phyloP scores from a whole-genome alignment of 1,139 yeast genomes.

The Geotrichum carabidarum region DNA sequence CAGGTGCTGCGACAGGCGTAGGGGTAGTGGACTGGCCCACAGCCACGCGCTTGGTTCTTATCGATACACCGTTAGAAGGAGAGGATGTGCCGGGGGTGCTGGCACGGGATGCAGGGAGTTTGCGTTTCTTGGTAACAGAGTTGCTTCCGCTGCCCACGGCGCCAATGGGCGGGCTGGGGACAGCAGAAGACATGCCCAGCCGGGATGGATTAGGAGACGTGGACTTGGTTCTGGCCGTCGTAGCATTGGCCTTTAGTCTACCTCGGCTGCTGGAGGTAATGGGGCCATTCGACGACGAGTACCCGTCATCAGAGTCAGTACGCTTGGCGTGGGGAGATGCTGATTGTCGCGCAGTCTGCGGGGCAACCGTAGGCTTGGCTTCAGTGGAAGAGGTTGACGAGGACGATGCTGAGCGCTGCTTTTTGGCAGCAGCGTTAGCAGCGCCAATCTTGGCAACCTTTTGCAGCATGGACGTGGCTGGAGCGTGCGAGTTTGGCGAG shows the following conservation, averaged over 20 bases:
- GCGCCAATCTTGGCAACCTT: conserved; percentile 9
- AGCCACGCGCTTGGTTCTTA: conserved; percentile 5
- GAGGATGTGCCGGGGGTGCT: not conserved
- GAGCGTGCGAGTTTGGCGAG: not conserved
- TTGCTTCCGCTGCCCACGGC: not conserved
- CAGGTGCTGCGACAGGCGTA: conserved; percentile 8
- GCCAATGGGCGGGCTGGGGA: not conserved
- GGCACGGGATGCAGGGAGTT: not conserved
- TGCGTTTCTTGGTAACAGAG: not conserved
- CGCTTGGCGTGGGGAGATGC: not conserved
- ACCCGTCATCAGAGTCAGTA: conserved; percentile 1
- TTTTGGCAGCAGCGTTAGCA: not conserved
- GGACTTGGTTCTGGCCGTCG: not conserved
- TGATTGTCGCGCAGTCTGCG: not conserved
- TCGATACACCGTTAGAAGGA: conserved; percentile 2
- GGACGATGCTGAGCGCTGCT: conserved; percentile 6
- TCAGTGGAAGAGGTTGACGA: not conserved
- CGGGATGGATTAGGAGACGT: not conserved
- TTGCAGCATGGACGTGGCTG: conserved; percentile 10
- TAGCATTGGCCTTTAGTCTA: not conserved
- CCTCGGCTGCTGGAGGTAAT: conserved; percentile 5
- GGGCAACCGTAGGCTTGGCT: not conserved
- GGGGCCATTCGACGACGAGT: conserved; percentile 2
- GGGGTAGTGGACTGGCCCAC: conserved; percentile 4
- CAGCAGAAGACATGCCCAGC: not conserved